Evolutionary conservation across 371 early-diverging fungal genomes (phyloP).

Genomic region (Mortierella sp.): DNA sequence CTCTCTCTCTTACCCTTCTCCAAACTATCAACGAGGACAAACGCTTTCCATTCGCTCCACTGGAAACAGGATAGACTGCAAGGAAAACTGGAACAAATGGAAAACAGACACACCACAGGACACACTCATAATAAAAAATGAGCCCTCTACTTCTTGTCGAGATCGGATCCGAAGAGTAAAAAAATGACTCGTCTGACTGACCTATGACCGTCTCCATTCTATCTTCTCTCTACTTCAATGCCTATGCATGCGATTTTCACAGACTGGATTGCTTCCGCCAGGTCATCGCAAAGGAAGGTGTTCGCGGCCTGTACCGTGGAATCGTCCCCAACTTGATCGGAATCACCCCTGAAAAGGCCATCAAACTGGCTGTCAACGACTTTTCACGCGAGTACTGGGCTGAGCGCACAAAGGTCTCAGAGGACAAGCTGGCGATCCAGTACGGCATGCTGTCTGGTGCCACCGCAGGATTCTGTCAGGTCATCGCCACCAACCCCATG

Average conservation of each 20-base stretch:
- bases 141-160: neutral
- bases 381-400: slow-evolving; percentile 84
- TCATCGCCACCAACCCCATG: slow-evolving; percentile 96
- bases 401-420: slow-evolving; percentile 59
- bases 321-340: slow-evolving; percentile 80
- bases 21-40: neutral
- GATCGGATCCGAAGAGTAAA: slow-evolving; percentile 10
- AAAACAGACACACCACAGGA: neutral
- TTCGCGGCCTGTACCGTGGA: slow-evolving; percentile 85
- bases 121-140: neutral
- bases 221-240: neutral
- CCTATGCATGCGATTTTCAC: neutral
- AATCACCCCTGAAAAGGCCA: slow-evolving; percentile 99
- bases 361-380: slow-evolving; percentile 98
- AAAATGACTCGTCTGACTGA: neutral
- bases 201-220: neutral
- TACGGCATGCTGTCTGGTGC: slow-evolving; percentile 93
- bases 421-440: slow-evolving; percentile 78
- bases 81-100: neutral
- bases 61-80: neutral
- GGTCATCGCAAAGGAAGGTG: slow-evolving; percentile 80
- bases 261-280: slow-evolving; percentile 78
- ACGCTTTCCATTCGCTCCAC: neutral
- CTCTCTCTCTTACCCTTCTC: neutral
- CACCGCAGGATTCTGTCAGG: slow-evolving; percentile 94